Conservation (phyloP, 208 protist species). For the Trypanosoma vivax region DNA sequence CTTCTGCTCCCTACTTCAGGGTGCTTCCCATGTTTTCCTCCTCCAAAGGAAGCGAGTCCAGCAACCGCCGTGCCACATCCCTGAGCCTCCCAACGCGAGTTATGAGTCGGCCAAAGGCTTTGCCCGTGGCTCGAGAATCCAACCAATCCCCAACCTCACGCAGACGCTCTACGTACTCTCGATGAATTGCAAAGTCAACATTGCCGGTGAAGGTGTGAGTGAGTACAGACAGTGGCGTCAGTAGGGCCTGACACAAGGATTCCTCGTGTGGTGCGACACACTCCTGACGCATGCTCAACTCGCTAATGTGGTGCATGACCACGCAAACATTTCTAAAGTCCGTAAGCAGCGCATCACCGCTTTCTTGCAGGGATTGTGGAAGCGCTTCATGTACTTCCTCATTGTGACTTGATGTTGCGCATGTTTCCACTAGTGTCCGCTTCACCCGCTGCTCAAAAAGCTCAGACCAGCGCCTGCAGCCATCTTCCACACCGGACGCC, state of each 20-base stretch:
- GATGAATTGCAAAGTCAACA: constrained; percentile 33
- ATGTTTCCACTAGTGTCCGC: constrained; percentile 18
- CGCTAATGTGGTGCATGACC: constrained; percentile 57
- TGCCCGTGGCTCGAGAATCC: constrained; percentile 70
- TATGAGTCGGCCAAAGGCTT: constrained; percentile 57
- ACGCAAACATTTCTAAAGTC: constrained; percentile 44
- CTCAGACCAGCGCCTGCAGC: constrained; percentile 34
- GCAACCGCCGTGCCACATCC: constrained; percentile 3
- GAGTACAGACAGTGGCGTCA: constrained; percentile 42
- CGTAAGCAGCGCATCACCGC: constrained; percentile 18
- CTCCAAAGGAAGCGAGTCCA: not conserved
- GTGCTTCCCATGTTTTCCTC: not conserved
- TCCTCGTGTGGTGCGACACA: constrained; percentile 55
- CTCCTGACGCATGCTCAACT: constrained; percentile 68
- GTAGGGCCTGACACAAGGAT: constrained; percentile 48
- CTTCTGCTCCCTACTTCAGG: too few species aligned
- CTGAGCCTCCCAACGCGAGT: constrained; percentile 37
- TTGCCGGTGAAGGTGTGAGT: constrained; percentile 50
- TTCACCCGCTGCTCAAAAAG: constrained; percentile 16
- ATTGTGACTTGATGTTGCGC: constrained; percentile 3
- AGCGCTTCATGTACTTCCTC: not conserved
- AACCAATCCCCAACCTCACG: constrained; percentile 78
- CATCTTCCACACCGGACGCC: constrained; percentile 30
- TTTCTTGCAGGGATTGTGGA: constrained; percentile 22
- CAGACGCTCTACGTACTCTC: constrained; percentile 56